A percentile compares a stretch with the other conserved stretches of the same genome.
Evolutionary conservation across 495 filamentous ascomycete genomes (phyloP).

Genomic region (Monascus purpureus): DNA sequence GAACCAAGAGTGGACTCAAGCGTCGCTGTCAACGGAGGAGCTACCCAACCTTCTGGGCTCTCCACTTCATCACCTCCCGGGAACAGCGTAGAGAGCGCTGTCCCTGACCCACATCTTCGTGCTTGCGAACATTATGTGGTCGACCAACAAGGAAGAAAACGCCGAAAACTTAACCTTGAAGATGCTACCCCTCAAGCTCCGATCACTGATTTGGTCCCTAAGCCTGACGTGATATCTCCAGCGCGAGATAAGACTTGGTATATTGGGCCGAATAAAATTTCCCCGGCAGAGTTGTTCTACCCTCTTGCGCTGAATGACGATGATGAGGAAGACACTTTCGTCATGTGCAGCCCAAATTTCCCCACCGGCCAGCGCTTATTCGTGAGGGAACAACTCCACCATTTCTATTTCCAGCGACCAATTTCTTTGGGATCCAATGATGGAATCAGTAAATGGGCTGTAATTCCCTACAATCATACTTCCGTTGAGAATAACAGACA

Average conservation of each 20-base stretch:
- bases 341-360: slow-evolving; percentile 6
- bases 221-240: neutral
- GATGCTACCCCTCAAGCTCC: neutral
- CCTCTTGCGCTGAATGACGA: slow-evolving; percentile 4
- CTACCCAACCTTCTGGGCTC: neutral
- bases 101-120: slow-evolving; percentile 2
- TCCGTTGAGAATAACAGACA: slow-evolving; percentile 2
- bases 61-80: neutral
- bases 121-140: slow-evolving; percentile 14
- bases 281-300: slow-evolving; percentile 12
- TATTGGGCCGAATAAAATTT: slow-evolving; percentile 13
- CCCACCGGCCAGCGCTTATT: slow-evolving; percentile 11
- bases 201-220: neutral
- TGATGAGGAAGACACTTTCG: slow-evolving; percentile 6
- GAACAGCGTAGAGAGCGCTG: neutral
- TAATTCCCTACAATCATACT: slow-evolving; percentile 12
- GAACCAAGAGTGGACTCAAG: neutral
- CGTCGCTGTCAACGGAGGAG: neutral
- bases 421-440: slow-evolving; percentile 5
- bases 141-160: slow-evolving; percentile 28
- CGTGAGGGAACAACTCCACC: slow-evolving; percentile 12
- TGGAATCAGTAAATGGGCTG: slow-evolving; percentile 6
- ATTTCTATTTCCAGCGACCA: slow-evolving; percentile 11
- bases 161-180: slow-evolving; percentile 16
- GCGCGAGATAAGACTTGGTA: slow-evolving; percentile 10